phyloP scores from a whole-genome alignment of 2,329 filamentous ascomycete species.

The Pseudopyrenochaeta lycopersici region DNA sequence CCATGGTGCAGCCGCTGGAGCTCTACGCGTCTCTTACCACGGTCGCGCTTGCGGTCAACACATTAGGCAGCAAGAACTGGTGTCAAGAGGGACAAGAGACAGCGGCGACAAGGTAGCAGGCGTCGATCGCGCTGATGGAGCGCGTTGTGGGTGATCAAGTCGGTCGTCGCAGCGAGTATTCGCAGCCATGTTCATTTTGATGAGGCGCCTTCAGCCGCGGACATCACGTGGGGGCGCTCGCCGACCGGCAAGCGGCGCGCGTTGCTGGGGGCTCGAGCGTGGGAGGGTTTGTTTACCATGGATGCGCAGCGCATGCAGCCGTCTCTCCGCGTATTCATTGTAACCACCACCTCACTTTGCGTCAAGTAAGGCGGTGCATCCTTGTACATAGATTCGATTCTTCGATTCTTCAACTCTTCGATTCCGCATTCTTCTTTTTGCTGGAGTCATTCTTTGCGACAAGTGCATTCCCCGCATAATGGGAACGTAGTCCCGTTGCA shows the following conservation, averaged over 20 bases:
- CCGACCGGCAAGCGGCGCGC: constrained; percentile 4
- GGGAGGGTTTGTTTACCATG: constrained; percentile 14
- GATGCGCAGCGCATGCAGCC: constrained; percentile 15
- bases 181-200: constrained; percentile 7
- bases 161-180: not conserved
- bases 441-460: constrained; percentile 9
- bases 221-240: constrained; percentile 9
- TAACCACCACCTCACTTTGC: constrained; percentile 14
- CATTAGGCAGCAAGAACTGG: constrained; percentile 14
- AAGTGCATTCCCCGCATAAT: constrained; percentile 33
- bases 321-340: constrained; percentile 19
- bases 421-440: constrained; percentile 17
- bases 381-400: constrained; percentile 36
- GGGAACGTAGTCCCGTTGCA: constrained; percentile 31
- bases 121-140: constrained; percentile 7
- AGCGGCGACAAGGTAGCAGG: constrained; percentile 3
- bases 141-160: constrained; percentile 7
- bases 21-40: constrained; percentile 24
- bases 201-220: constrained; percentile 1
- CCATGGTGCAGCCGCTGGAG: constrained; percentile 31
- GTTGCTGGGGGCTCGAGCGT: constrained; percentile 20
- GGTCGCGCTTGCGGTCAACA: constrained; percentile 20
- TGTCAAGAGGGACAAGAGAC: constrained; percentile 3
- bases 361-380: constrained; percentile 19
- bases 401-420: too few species aligned